These are phyloP conservation scores for Beauveria sp. DNA, from an alignment of 2,329 filamentous ascomycete genomes.

Conservation along the genomic window DNA sequence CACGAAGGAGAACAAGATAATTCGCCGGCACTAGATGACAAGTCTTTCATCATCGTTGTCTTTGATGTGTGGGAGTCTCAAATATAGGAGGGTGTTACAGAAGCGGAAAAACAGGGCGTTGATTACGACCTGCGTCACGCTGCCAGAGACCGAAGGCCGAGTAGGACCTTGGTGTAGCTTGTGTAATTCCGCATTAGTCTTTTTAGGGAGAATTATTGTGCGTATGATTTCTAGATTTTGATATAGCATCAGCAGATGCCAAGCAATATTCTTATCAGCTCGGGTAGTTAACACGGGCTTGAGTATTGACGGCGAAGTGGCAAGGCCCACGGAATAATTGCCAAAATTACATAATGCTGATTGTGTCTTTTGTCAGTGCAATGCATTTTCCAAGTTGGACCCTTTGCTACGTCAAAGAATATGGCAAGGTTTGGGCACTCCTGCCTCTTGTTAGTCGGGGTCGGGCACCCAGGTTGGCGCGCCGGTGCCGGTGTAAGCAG, in stretches of 20 bases:
- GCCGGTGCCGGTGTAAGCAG: not conserved
- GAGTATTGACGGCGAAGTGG: not conserved
- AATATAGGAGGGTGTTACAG: no score
- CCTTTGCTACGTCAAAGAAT: not conserved
- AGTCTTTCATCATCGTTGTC: no score
- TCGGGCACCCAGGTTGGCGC: not conserved
- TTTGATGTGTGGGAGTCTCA: no score
- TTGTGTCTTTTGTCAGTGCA: no score
- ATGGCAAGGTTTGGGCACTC: not conserved
- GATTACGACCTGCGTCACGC: no score
- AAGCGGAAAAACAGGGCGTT: no score
- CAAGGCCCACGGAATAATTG: not conserved
- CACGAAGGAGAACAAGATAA: no score
- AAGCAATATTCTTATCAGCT: not conserved
- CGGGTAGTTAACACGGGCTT: no score
- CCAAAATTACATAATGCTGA: not conserved
- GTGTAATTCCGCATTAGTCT: no score
- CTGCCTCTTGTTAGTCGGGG: not conserved
- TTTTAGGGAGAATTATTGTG: not conserved
- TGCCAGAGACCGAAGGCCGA: not conserved
- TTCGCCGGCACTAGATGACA: no score
- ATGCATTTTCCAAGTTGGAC: no score
- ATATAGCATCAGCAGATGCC: not conserved
- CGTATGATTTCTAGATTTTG: not conserved
- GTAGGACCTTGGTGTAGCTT: not conserved